Evolutionary conservation across 2,329 filamentous ascomycete genomes (phyloP).

Genomic region (Aaosphaeria arxii): DNA sequence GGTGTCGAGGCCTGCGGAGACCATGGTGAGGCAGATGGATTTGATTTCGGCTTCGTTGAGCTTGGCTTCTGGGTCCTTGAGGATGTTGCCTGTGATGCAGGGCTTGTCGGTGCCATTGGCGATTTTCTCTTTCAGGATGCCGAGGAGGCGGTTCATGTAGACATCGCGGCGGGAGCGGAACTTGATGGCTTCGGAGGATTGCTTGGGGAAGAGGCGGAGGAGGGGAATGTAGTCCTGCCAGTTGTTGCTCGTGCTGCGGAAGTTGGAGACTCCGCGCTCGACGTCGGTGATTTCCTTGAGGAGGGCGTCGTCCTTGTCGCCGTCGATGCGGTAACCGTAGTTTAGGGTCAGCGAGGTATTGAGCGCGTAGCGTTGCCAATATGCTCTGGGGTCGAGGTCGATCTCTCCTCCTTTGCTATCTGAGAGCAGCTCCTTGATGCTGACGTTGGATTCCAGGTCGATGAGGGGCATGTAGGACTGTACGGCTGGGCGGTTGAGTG

Average conservation of each 20-base stretch:
- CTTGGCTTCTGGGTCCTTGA: slow-evolving; percentile 68
- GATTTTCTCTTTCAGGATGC: slow-evolving; percentile 60
- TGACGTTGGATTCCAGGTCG: slow-evolving; percentile 70
- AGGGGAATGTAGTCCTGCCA: slow-evolving; percentile 83
- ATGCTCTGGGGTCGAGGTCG: slow-evolving; percentile 68
- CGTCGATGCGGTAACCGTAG: slow-evolving; percentile 74
- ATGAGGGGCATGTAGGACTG: slow-evolving; percentile 81
- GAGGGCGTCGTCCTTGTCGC: slow-evolving; percentile 64
- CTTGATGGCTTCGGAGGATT: slow-evolving; percentile 61
- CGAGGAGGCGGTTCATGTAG: slow-evolving; percentile 59
- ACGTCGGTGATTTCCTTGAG: slow-evolving; percentile 73
- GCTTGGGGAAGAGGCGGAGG: slow-evolving; percentile 61
- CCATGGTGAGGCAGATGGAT: slow-evolving; percentile 79
- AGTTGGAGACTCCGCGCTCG: slow-evolving; percentile 72
- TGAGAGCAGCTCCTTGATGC: slow-evolving; percentile 67
- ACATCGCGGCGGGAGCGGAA: slow-evolving; percentile 67
- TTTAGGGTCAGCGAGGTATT: slow-evolving; percentile 77
- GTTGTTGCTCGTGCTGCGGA: slow-evolving; percentile 77
- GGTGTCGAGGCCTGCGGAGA: slow-evolving; percentile 77
- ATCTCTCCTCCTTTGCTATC: slow-evolving; percentile 60
- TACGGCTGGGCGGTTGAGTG: slow-evolving; percentile 71
- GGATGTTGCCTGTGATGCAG: slow-evolving; percentile 67
- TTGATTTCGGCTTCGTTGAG: slow-evolving; percentile 72
- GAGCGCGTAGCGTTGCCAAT: slow-evolving; percentile 73
- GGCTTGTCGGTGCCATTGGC: slow-evolving; percentile 63